Percentiles rank a stretch among this genome's conserved stretches.
These are phyloP conservation scores for Pyricularia sp. DNA, from an alignment of 2,329 filamentous ascomycete genomes.

Conservation along the genomic window DNA sequence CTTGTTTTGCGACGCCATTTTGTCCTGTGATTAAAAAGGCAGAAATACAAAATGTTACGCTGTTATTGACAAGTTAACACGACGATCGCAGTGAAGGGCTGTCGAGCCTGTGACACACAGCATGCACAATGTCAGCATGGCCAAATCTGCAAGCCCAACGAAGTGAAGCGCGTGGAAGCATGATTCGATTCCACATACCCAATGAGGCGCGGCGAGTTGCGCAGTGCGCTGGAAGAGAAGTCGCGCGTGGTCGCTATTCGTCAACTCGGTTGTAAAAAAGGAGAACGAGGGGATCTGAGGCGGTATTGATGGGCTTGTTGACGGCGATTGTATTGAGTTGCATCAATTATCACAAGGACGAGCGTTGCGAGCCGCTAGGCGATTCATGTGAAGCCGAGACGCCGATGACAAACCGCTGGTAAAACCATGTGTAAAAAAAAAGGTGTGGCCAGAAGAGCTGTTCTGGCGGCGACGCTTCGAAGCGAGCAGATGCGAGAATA, in stretches of 20 bases:
- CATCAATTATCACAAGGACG: conserved; percentile 1
- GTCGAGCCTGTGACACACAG: background rate
- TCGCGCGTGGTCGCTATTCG: background rate
- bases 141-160: background rate
- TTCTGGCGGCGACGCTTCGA: background rate
- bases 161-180: background rate
- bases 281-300: background rate
- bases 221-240: background rate
- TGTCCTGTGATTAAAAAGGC: conserved; percentile 7
- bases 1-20: conserved; percentile 22
- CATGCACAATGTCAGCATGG: background rate
- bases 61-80: background rate
- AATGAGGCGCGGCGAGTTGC: background rate
- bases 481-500: background rate
- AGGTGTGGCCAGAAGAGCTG: background rate
- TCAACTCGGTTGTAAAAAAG: background rate
- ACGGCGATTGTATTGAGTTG: background rate
- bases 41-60: background rate
- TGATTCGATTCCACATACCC: background rate
- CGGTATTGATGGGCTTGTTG: background rate
- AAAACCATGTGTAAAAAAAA: background rate
- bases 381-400: background rate
- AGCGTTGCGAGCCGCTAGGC: background rate
- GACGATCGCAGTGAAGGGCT: background rate
- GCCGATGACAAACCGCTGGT: background rate